Base-by-base conservation (phyloP, 768 basidiomycete genomes). In the Leccinum imitatum region DNA sequence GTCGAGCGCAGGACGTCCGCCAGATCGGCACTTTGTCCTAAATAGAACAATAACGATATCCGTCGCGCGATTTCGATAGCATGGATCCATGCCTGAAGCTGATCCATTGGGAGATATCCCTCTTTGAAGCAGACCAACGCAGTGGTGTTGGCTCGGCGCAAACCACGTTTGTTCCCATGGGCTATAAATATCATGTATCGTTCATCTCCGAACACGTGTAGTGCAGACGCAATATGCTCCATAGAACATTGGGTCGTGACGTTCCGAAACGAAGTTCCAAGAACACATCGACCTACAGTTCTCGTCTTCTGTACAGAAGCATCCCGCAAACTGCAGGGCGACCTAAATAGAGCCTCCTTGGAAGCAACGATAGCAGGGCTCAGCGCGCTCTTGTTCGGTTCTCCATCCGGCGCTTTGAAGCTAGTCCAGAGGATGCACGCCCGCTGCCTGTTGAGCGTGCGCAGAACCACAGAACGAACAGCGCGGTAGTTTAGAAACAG, bases 361-460 rank as follows among this genome's bases (percentile, higher is more conserved):
- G 60, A 63, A 3, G 85, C 73, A 6, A 84, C 73, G 23, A 73
- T 59, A 2, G 64, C 54, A 1, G 83, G 85, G 17, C 73, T 71
- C 9, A 59, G 46, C 59, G 71, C 19, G 64, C 57, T 55, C 58
- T 56, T 8, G 33, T 56, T 53, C 61, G 37, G 14, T 33, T 23
- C 13, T 71, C 66, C 53, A 47, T 46, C 50, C 30, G 30, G 30
- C 5, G 44, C 31, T 50, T 60, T 68, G 44, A 56, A 65, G 44
- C 47, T 58, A 11, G 73, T 65, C 86, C 86, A 89, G 9, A 79
- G 77, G 44, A 87, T 76, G 25, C 71, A 74, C 0, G 82, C 72
- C 2, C 87, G 80, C 69, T 88, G 86, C 27, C 81, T 78, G 61
- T 87, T 89, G 25, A 88, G 75, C 1, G 84, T 76, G 30, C 82